Conservation (phyloP, 1,284 basidiomycete genomes). For the Volvariella surrecta region DNA sequence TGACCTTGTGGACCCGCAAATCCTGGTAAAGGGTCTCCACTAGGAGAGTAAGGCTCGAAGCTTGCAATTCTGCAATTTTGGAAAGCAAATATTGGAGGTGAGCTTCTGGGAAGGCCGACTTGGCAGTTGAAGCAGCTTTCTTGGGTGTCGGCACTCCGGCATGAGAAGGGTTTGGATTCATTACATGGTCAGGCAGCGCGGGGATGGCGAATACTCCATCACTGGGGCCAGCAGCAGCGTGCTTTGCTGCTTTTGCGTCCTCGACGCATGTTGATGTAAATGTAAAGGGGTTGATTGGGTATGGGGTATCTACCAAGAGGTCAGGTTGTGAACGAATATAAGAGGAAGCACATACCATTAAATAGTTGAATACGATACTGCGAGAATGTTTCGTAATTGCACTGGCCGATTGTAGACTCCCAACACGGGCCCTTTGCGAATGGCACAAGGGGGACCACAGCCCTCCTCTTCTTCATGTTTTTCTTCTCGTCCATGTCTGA, state of each 20-base stretch:
- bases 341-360: slow-evolving; percentile 50
- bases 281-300: slow-evolving; percentile 71
- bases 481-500: slow-evolving; percentile 36
- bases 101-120: slow-evolving; percentile 58
- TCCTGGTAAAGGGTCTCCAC: slow-evolving; percentile 67
- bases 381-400: slow-evolving; percentile 56
- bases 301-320: slow-evolving; percentile 49
- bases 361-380: slow-evolving; percentile 67
- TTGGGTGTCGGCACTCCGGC: slow-evolving; percentile 14
- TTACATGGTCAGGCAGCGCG: slow-evolving; percentile 26
- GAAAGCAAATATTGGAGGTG: slow-evolving; percentile 50
- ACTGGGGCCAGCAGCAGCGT: slow-evolving; percentile 13
- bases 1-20: slow-evolving; percentile 55
- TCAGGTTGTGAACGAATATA: slow-evolving; percentile 1
- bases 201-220: slow-evolving; percentile 31
- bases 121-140: slow-evolving; percentile 30
- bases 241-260: slow-evolving; percentile 22
- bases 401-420: slow-evolving; percentile 56
- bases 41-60: slow-evolving; percentile 53
- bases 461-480: slow-evolving; percentile 57
- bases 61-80: slow-evolving; percentile 47
- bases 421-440: slow-evolving; percentile 72
- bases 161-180: background rate
- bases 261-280: slow-evolving; percentile 47
- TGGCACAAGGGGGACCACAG: slow-evolving; percentile 67